Evolutionary conservation across 2,329 filamentous ascomycete genomes (phyloP).

Genomic region (Ampelomyces quisqualis): DNA sequence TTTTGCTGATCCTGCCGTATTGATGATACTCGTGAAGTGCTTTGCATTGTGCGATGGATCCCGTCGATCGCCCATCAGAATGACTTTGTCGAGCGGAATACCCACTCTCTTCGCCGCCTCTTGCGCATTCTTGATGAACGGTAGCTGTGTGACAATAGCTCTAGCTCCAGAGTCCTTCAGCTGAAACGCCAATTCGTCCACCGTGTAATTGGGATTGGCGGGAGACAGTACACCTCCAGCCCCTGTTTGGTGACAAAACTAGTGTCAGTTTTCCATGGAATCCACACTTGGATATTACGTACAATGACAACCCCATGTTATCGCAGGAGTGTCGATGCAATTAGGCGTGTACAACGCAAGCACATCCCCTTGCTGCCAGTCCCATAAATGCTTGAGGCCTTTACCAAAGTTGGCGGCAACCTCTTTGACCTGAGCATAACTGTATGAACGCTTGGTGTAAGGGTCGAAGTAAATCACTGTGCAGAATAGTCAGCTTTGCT

Average conservation of each 20-base stretch:
- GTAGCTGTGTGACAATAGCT: constrained; percentile 71
- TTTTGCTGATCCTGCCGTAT: constrained; percentile 60
- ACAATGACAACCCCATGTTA: constrained; percentile 79
- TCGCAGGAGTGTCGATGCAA: constrained; percentile 74
- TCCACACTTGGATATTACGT: too few species aligned
- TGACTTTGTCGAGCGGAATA: constrained; percentile 69
- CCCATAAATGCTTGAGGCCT: constrained; percentile 71
- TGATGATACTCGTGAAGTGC: constrained; percentile 72
- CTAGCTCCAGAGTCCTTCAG: constrained; percentile 75
- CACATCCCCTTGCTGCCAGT: constrained; percentile 82
- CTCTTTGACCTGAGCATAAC: constrained; percentile 65
- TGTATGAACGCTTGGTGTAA: constrained; percentile 69
- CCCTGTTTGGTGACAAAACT: too few species aligned
- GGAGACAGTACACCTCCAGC: constrained; percentile 80
- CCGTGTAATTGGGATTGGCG: constrained; percentile 84
- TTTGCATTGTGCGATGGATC: constrained; percentile 62
- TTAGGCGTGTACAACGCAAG: constrained; percentile 83
- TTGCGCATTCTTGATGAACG: constrained; percentile 63
- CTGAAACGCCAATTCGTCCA: constrained; percentile 80
- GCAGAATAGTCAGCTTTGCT: constrained; percentile 9
- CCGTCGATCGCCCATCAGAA: constrained; percentile 70
- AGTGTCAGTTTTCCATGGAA: too few species aligned
- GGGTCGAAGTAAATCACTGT: constrained; percentile 77
- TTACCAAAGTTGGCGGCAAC: constrained; percentile 75
- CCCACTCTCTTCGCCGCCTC: constrained; percentile 70